Conservation (phyloP, 805 yeast genomes). For the Wickerhamiella brachini region DNA sequence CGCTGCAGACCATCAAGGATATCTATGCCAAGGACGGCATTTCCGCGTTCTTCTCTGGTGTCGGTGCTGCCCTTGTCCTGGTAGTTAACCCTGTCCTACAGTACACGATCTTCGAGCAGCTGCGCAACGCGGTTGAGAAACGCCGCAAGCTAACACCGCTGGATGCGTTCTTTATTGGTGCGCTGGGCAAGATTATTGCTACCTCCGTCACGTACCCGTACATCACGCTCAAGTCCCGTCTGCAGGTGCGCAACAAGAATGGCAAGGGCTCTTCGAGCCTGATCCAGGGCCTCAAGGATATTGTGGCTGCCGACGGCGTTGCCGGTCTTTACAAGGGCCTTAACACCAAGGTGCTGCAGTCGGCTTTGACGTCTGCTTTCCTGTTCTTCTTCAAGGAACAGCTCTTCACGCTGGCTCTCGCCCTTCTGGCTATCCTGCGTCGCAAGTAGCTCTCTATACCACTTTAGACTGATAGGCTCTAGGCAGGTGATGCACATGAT, state of each 20-base stretch:
- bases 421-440: conserved; percentile 34
- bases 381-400: conserved; percentile 85
- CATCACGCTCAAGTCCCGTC: conserved; percentile 72
- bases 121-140: conserved; percentile 50
- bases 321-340: conserved; percentile 72
- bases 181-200: conserved; percentile 80
- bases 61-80: conserved; percentile 73
- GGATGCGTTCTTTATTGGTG: conserved; percentile 79
- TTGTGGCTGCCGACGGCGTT: conserved; percentile 57
- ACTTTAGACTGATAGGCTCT: too few species aligned
- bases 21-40: conserved; percentile 62
- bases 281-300: conserved; percentile 33
- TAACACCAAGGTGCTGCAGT: conserved; percentile 63
- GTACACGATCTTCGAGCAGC: conserved; percentile 81
- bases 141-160: conserved; percentile 44
- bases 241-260: conserved; percentile 49
- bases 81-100: conserved; percentile 85
- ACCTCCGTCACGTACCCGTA: conserved; percentile 84
- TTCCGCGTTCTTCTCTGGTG: conserved; percentile 63
- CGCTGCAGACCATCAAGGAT: conserved; percentile 44
- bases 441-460: conserved; percentile 1
- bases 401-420: conserved; percentile 46
- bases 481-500: too few species aligned
- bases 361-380: conserved; percentile 79
- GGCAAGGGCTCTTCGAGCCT: conserved; percentile 14